A percentile compares a stretch with the other conserved stretches of the same genome.
Evolutionary conservation across 1,284 basidiomycete species (phyloP).

Genomic region (Malassezia psittaci): DNA sequence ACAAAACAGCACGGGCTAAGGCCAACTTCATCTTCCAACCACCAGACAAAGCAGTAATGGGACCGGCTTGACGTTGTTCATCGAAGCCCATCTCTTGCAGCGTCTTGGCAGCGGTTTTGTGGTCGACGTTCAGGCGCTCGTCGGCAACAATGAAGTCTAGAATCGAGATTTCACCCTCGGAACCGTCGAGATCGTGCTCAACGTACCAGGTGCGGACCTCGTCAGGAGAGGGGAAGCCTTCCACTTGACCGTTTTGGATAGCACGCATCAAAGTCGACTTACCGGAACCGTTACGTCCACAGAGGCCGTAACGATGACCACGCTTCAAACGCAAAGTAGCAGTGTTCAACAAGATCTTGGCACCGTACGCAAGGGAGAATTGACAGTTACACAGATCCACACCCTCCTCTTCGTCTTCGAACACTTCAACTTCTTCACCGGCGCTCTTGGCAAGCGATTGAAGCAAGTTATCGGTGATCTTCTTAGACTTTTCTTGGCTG

Average conservation of each 20-base stretch:
- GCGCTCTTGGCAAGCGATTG: slow-evolving; percentile 40
- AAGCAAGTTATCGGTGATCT: slow-evolving; percentile 32
- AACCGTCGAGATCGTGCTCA: slow-evolving; percentile 48
- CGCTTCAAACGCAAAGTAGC: slow-evolving; percentile 48
- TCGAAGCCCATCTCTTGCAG: slow-evolving; percentile 48
- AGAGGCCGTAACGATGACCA: slow-evolving; percentile 48
- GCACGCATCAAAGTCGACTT: slow-evolving; percentile 48
- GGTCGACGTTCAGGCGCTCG: slow-evolving; percentile 37
- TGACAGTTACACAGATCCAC: slow-evolving; percentile 48
- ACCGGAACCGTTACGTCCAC: slow-evolving; percentile 48
- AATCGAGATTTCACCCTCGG: slow-evolving; percentile 45
- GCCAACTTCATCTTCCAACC: slow-evolving; percentile 49
- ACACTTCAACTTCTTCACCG: slow-evolving; percentile 46
- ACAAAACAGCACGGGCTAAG: slow-evolving; percentile 46
- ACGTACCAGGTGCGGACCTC: slow-evolving; percentile 48
- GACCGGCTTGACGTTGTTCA: slow-evolving; percentile 39
- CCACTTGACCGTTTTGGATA: slow-evolving; percentile 48
- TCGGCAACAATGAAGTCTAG: slow-evolving; percentile 46
- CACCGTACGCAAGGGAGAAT: slow-evolving; percentile 49
- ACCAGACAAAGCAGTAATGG: slow-evolving; percentile 47
- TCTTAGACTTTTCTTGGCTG: slow-evolving; percentile 32
- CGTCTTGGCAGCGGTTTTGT: slow-evolving; percentile 34
- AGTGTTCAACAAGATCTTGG: slow-evolving; percentile 49
- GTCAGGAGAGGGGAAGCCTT: slow-evolving; percentile 48
- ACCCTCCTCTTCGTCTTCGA: slow-evolving; percentile 48